Percentiles rank a stretch among this genome's conserved stretches.
These are phyloP conservation scores for Paramecium sonneborni DNA, from an alignment of 73 alveolate species.

Conservation along the genomic window DNA sequence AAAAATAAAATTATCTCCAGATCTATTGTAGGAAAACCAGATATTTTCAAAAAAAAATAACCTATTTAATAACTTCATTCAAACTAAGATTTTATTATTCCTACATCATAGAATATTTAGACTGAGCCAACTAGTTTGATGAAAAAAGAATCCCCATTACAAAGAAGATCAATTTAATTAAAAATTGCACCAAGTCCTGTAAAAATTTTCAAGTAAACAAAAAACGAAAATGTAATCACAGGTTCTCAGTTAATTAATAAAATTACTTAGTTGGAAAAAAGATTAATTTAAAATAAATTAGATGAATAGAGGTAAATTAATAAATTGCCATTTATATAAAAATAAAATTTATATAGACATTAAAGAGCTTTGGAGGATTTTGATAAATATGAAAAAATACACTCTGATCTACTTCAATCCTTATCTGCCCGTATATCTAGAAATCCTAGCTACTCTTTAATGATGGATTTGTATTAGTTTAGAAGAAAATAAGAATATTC, in stretches of 20 bases:
- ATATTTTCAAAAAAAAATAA: background rate
- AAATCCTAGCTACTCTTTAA: background rate
- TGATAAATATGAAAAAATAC: background rate
- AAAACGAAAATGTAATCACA: background rate
- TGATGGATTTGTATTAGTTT: slow-evolving; percentile 28
- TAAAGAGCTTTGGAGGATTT: background rate
- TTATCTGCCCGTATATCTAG: background rate
- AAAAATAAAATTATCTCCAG: slow-evolving; percentile 20
- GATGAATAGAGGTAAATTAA: background rate
- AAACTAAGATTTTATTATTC: background rate
- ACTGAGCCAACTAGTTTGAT: background rate
- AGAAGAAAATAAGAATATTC: slow-evolving; percentile 29
- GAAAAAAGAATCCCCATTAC: background rate
- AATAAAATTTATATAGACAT: background rate
- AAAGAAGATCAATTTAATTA: background rate
- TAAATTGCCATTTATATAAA: background rate
- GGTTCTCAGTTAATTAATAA: background rate
- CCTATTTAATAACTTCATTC: background rate
- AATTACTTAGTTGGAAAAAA: background rate
- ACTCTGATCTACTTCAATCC: background rate
- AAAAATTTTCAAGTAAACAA: background rate
- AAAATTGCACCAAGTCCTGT: background rate
- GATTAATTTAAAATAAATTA: background rate
- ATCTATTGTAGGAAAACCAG: slow-evolving; percentile 51
- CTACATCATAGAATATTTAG: background rate